Conservation (phyloP, 345 rosid species). For the Lepidium sativum region DNA sequence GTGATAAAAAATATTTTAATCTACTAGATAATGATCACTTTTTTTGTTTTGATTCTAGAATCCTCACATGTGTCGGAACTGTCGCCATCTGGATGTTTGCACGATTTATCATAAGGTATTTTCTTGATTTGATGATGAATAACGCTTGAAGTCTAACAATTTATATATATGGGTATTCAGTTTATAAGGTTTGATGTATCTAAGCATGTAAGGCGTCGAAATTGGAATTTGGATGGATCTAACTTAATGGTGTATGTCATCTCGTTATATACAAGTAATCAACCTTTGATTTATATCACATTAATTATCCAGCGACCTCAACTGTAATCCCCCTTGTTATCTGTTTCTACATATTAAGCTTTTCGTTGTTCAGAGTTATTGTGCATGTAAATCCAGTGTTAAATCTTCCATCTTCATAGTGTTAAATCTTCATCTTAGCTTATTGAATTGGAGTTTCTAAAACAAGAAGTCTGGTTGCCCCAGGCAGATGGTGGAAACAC, state of each 20-base stretch:
- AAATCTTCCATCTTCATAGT: constrained; percentile 2
- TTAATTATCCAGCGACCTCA: neutral
- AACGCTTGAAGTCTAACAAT: neutral
- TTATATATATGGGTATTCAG: neutral
- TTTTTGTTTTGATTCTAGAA: constrained; percentile 37
- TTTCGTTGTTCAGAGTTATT: neutral
- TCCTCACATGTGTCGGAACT: constrained; percentile 72
- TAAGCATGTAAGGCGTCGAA: neutral
- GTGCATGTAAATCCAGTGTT: neutral
- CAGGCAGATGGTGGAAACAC: constrained; percentile 86
- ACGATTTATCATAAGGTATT: constrained; percentile 88
- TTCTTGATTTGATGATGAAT: constrained; percentile 10
- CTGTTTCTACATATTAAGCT: neutral
- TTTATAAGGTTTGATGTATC: neutral
- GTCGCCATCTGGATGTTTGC: constrained; percentile 88
- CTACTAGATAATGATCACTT: neutral
- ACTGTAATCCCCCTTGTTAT: neutral
- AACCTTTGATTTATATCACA: neutral
- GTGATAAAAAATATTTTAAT: neutral
- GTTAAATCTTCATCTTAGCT: constrained; percentile 7
- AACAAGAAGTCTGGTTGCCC: constrained; percentile 19
- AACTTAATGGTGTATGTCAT: neutral
- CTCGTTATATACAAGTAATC: neutral
- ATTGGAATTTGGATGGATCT: neutral
- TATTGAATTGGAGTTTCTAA: neutral